Evolutionary conservation across 768 basidiomycete genomes (phyloP).

Genomic region (Phylloporus rhodoxanthus): DNA sequence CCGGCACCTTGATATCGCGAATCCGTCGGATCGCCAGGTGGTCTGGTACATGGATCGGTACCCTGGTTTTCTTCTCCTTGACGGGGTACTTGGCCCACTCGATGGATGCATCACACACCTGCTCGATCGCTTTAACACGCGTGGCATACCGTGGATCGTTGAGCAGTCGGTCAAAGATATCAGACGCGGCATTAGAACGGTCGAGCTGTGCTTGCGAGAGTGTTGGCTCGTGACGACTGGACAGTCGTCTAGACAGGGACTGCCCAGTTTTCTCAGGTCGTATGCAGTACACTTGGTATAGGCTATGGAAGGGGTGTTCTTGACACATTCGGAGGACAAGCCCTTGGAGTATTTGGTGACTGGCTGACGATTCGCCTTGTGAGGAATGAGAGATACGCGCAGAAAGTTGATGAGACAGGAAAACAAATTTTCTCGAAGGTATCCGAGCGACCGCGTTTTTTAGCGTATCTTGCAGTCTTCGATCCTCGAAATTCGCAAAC

Average conservation of each 20-base stretch:
- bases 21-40: constrained; percentile 44
- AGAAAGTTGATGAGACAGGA: constrained; percentile 89
- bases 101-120: constrained; percentile 58
- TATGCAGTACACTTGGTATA: constrained; percentile 86
- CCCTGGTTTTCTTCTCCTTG: constrained; percentile 31
- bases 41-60: constrained; percentile 40
- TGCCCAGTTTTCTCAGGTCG: constrained; percentile 33
- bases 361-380: constrained; percentile 25
- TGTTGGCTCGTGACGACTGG: constrained; percentile 38
- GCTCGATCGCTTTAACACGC: constrained; percentile 50
- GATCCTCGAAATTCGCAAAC: constrained; percentile 79
- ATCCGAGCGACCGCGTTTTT: constrained; percentile 48
- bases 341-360: constrained; percentile 56
- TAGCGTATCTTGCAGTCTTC: constrained; percentile 39
- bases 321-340: constrained; percentile 70
- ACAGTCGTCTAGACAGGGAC: constrained; percentile 36
- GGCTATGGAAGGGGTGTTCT: constrained; percentile 91
- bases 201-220: constrained; percentile 41
- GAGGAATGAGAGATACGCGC: constrained; percentile 66
- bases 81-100: constrained; percentile 67
- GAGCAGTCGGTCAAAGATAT: constrained; percentile 53
- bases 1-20: constrained; percentile 62
- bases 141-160: constrained; percentile 34
- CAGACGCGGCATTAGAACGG: constrained; percentile 58
- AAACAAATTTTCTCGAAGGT: constrained; percentile 85